Evolutionary conservation across 164 flowering plant genomes (phyloP).

Genomic region (Stephania cephalantha): DNA sequence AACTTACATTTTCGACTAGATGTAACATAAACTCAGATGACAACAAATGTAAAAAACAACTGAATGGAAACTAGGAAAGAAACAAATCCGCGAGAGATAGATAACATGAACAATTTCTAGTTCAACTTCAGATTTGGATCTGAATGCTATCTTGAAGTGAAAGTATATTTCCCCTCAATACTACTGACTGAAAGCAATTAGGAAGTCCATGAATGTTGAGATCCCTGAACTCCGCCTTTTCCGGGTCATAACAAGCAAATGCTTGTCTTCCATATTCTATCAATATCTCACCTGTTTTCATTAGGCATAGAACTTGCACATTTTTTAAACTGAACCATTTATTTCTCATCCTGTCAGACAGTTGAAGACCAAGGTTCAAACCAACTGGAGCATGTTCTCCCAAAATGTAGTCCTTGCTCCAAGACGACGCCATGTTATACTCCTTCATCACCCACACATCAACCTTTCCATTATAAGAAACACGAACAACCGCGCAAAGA

Average conservation of each 20-base stretch:
- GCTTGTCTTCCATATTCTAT: not conserved
- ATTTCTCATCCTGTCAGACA: conserved; percentile 8
- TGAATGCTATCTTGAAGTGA: not conserved
- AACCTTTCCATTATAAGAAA: conserved; percentile 17
- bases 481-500: conserved; percentile 19
- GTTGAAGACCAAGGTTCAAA: conserved; percentile 9
- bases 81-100: no score
- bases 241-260: not conserved
- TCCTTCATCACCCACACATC: conserved; percentile 38
- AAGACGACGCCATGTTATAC: conserved; percentile 28
- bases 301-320: conserved; percentile 11
- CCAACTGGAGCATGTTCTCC: conserved; percentile 24
- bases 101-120: no score
- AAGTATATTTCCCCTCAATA: not conserved
- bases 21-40: no score
- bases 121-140: not conserved
- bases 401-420: conserved; percentile 26
- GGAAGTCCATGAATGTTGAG: conserved; percentile 22
- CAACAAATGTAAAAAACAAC: no score
- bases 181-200: not conserved
- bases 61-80: no score
- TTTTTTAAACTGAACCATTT: conserved; percentile 8
- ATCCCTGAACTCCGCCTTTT: conserved; percentile 4
- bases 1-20: no score
- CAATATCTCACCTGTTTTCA: not conserved